A percentile compares a stretch with the other conserved stretches of the same genome.
Conservation (phyloP, 495 filamentous ascomycete genomes). For the Xylona heveae region DNA sequence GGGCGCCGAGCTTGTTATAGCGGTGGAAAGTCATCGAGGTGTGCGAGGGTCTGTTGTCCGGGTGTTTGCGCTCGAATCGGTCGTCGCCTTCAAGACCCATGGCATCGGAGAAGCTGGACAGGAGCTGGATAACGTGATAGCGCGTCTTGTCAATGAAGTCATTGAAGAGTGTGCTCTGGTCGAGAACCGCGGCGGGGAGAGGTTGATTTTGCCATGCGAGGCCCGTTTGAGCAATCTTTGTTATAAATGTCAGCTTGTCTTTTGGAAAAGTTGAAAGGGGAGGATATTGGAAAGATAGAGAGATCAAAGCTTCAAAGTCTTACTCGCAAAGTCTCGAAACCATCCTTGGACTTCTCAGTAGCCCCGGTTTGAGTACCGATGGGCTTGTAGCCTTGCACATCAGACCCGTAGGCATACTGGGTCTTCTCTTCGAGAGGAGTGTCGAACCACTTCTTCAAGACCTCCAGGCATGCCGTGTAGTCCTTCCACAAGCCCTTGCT, state of each 20-base stretch:
- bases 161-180: constrained; percentile 22
- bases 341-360: constrained; percentile 25
- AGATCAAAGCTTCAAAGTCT: constrained; percentile 3
- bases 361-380: constrained; percentile 26
- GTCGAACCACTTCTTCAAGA: constrained; percentile 30
- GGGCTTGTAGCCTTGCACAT: constrained; percentile 19
- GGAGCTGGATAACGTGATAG: constrained; percentile 26
- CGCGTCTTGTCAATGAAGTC: constrained; percentile 26
- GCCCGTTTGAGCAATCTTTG: constrained; percentile 18
- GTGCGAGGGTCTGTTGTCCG: constrained; percentile 25
- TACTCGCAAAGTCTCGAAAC: constrained; percentile 33
- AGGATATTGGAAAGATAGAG: neutral
- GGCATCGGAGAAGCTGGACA: constrained; percentile 21
- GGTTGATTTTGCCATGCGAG: no score
- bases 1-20: constrained; percentile 21
- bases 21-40: constrained; percentile 21
- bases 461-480: constrained; percentile 23
- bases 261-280: no score
- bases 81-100: constrained; percentile 15
- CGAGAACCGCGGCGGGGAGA: constrained; percentile 23
- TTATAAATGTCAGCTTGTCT: constrained; percentile 3
- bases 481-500: constrained; percentile 26
- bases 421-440: constrained; percentile 25
- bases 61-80: constrained; percentile 30
- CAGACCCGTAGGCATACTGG: constrained; percentile 7